Base-by-base conservation (phyloP, 2,329 filamentous ascomycete species). In the Trichoderma lentiforme region DNA sequence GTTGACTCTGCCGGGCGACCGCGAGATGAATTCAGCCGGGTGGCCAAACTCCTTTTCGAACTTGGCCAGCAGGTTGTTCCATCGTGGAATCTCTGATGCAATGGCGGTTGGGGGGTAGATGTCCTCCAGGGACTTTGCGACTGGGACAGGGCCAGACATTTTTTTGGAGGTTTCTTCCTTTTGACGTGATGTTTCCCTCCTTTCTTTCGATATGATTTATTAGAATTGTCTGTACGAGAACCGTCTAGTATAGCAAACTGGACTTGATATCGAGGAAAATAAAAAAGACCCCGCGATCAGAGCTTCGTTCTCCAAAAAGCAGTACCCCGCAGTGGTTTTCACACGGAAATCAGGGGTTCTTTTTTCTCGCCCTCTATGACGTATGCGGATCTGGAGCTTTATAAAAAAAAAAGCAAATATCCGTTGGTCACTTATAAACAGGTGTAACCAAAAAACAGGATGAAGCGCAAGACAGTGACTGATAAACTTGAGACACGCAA, bases 1-100 rank as follows among this genome's bases (percentile, higher is more conserved):
- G 84, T 98, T 98, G 76, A 99, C 96, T 76, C 96, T 90, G 73
- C 96, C 96, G 1, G 96, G 96, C 70, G 95, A 97, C 74, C 96
- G 91, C 11, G 95, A 89, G 24, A 98, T 90, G 78, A 97, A 98
- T 72, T 92, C 88, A 51, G 95, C 90, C 18, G 86, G 84, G 66
- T 89, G 86, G 76, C 90, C 91, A 82, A 95, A 97, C 56, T 83
- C 84, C 72, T 87, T 82, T 75, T 90, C 85, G 83, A 98, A 98
- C 75, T 87, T 87, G 66, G 87, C 83, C 56, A 95, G 84, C 57
- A 98, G 87, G 57, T 83, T 85, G 77, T 91, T 88, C 93, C 95
- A 98, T 82, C 96, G 88, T 76, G 87, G 84, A 58, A 85, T 87
- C 81, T 97, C 92, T 30, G 86, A 83, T 8, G 87, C 80, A 21